Evolutionary conservation across 169 alveolate genomes (phyloP).

Genomic region (Cryptosporidium meleagridis): DNA sequence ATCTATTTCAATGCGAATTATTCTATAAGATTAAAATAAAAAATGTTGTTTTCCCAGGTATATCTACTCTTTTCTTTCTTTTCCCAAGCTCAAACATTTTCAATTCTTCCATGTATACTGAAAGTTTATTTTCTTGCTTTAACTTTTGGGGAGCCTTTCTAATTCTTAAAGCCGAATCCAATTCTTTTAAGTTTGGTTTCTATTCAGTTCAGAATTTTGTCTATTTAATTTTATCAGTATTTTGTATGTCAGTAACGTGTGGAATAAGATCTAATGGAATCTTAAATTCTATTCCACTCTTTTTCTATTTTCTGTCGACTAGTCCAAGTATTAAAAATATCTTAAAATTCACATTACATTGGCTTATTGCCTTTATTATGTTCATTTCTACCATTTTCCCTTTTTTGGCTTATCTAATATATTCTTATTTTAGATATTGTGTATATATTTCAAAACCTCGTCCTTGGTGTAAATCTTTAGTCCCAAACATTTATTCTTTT

Average conservation of each 20-base stretch:
- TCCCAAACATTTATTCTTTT: conserved; percentile 58
- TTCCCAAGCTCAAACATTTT: conserved; percentile 63
- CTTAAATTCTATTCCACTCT: conserved; percentile 42
- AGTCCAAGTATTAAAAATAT: neutral
- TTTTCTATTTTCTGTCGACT: conserved; percentile 40
- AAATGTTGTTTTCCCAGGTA: conserved; percentile 58
- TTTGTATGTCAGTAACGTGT: conserved; percentile 17
- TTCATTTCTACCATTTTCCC: conserved; percentile 21
- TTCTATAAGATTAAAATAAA: neutral
- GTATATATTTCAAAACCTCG: neutral
- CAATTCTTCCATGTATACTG: conserved; percentile 63
- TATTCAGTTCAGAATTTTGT: conserved; percentile 2
- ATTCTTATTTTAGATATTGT: conserved; percentile 30
- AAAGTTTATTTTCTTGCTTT: conserved; percentile 44
- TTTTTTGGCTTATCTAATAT: neutral
- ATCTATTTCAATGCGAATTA: conserved; percentile 33
- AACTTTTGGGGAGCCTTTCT: conserved; percentile 58
- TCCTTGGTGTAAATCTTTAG: conserved; percentile 37
- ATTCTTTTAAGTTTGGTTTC: conserved; percentile 29
- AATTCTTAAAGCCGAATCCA: conserved; percentile 25
- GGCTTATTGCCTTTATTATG: conserved; percentile 23
- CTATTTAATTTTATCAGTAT: neutral
- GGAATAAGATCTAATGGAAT: conserved; percentile 65
- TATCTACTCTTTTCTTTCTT: conserved; percentile 32
- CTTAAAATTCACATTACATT: neutral